Evolutionary conservation across 2,329 filamentous ascomycete genomes (phyloP), one percentile per base, ranked within the genome.

Genomic region (Trichoderma sp.): DNA sequence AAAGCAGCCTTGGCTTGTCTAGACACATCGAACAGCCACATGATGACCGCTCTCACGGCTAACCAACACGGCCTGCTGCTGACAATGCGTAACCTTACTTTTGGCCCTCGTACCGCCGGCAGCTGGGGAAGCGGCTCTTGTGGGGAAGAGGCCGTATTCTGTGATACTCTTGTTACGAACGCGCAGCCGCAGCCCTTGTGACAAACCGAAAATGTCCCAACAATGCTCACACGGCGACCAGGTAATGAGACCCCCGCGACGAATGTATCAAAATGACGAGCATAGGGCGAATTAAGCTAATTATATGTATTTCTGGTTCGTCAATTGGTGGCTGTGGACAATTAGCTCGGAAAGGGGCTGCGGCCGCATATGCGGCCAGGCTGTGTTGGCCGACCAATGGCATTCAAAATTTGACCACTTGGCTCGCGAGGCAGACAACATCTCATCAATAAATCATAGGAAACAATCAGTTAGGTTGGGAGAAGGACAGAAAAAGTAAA

Each of bases 341-440:
- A 28, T 62, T 57, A 36, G 55, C 58, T 50, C 28, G 43, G 43
- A 69, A 68, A 26, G 23, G 47, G 73, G 66, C 74, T 72, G 39
- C 67, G 77, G 77, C 77, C 73, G 76, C 74, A 78, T 74, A 77
- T 77, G 68, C 63, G 77, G 76, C 75, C 75, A 63, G 74, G 75
- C 73, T 73, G 74, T 74, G 72, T 72, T 63, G 58, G 68, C 43
- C 30, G 47, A 70, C 71, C 32, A 70, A 53, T 55, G 32, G 67
- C 39, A 34, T 32, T 15, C 47, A 34, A 43, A 32, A 28, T 12
- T n/a, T n/a, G 58, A 59, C 58, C 50, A 59, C 57, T 50, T 64
- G 28, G 23, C 43, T 28, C 59, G 65, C 71, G 53, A 72, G 71
- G 71, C 71, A 72, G 71, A 72, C 67, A 59, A 26, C n/a, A 2